A percentile compares a stretch with the other conserved stretches of the same genome.
Evolutionary conservation across 176 grass and related monocot species (phyloP).

Genomic region (Otatea glauca): DNA sequence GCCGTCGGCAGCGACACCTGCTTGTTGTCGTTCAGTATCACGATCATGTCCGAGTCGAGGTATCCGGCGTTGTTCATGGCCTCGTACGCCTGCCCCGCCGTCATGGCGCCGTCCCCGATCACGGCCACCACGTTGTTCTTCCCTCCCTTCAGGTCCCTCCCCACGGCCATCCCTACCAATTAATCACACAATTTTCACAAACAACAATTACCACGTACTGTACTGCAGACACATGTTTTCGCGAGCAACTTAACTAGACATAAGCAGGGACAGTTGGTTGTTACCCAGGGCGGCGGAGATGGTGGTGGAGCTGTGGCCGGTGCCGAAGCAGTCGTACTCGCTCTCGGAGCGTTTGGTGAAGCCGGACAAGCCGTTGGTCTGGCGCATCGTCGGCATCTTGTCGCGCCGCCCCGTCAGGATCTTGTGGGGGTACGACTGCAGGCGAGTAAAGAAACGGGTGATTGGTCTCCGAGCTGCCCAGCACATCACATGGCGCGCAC

Average conservation of each 20-base stretch:
- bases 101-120: constrained; percentile 97
- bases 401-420: constrained; percentile 91
- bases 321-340: constrained; percentile 90
- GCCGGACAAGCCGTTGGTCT: constrained; percentile 84
- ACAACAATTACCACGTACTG: not conserved
- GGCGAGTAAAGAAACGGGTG: constrained; percentile 3
- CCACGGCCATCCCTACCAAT: constrained; percentile 79
- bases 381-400: constrained; percentile 94
- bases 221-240: not conserved
- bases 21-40: constrained; percentile 99
- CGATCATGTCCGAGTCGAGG: constrained; percentile 98
- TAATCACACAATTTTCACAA: not conserved
- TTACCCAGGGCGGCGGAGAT: constrained; percentile 94
- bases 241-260: not conserved
- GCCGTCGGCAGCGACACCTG: constrained; percentile 97
- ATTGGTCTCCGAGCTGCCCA: not conserved
- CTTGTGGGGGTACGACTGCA: constrained; percentile 97
- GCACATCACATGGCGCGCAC: constrained; percentile 36
- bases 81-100: constrained; percentile 95
- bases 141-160: constrained; percentile 80
- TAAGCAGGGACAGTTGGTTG: not conserved
- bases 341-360: constrained; percentile 91
- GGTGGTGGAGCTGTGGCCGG: constrained; percentile 94
- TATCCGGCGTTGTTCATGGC: constrained; percentile 99
- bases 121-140: constrained; percentile 97